A percentile compares a stretch with the other conserved stretches of the same genome.
phyloP scores from a whole-genome alignment of 345 rosid species.

The Eucalyptus globulus region DNA sequence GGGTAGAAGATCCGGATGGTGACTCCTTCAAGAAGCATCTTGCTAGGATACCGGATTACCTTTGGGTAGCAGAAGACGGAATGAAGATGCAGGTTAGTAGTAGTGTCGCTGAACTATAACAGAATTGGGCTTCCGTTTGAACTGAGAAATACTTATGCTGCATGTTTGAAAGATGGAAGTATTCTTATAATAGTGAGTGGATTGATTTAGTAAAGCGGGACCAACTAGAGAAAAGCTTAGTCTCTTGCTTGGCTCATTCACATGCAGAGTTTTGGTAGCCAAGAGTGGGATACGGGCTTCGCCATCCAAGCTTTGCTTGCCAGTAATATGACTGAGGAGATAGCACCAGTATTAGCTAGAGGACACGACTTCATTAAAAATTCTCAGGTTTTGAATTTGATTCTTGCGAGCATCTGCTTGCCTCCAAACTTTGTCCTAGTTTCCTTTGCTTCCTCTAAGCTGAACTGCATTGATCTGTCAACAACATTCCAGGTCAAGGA shows the following conservation, averaged over 20 bases:
- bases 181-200: not conserved
- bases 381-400: conserved; percentile 27
- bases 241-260: not conserved
- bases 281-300: conserved; percentile 45
- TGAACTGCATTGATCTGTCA: not conserved
- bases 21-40: conserved; percentile 43
- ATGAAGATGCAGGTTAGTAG: conserved; percentile 39
- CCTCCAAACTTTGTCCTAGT: not conserved
- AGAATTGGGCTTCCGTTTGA: not conserved
- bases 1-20: conserved; percentile 61
- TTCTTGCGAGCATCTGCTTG: not conserved
- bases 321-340: conserved; percentile 15
- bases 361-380: conserved; percentile 25
- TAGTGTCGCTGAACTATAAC: not conserved
- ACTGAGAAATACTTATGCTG: not conserved
- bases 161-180: not conserved
- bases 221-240: not conserved
- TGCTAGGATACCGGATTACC: conserved; percentile 33
- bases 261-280: conserved; percentile 49
- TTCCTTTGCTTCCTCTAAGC: not conserved
- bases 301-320: conserved; percentile 35
- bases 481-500: conserved; percentile 7
- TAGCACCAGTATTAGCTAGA: conserved; percentile 11
- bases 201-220: not conserved
- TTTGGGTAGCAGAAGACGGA: conserved; percentile 69